Evolutionary conservation across 176 grass and related monocot genomes (phyloP).

Genomic region (Melocanna baccifera): DNA sequence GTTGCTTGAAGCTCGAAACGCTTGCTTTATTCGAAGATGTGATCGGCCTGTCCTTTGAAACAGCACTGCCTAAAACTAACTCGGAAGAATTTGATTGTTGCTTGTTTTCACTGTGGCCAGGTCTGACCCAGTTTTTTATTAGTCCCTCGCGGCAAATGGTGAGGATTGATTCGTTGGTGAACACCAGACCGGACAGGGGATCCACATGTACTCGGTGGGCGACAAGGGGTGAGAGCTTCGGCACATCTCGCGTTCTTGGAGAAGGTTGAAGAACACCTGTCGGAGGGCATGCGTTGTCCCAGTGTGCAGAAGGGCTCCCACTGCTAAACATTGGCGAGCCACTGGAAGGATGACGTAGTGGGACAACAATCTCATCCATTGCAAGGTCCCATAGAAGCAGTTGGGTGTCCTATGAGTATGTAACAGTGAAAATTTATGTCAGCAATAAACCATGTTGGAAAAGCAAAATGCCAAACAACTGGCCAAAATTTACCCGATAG

Average conservation of each 20-base stretch:
- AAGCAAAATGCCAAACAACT: conserved; percentile 10
- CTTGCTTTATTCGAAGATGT: conserved; percentile 48
- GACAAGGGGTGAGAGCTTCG: conserved; percentile 85
- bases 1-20: conserved; percentile 62
- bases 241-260: conserved; percentile 77
- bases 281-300: conserved; percentile 70
- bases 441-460: neutral
- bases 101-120: conserved; percentile 44
- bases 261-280: conserved; percentile 71
- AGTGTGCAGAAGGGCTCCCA: conserved; percentile 71
- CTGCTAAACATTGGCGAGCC: conserved; percentile 76
- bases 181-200: conserved; percentile 70
- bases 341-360: conserved; percentile 63
- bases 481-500: neutral
- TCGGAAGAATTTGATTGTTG: conserved; percentile 58
- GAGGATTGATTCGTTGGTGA: conserved; percentile 74
- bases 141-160: conserved; percentile 80
- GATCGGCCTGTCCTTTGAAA: conserved; percentile 49
- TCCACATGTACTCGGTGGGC: conserved; percentile 70
- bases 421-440: neutral
- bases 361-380: conserved; percentile 93
- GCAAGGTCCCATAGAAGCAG: conserved; percentile 84
- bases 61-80: conserved; percentile 27
- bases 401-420: conserved; percentile 67
- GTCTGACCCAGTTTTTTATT: conserved; percentile 84